Evolutionary conservation across 1,284 basidiomycete species (phyloP).

Genomic region (Ustanciosporium gigantosporum): DNA sequence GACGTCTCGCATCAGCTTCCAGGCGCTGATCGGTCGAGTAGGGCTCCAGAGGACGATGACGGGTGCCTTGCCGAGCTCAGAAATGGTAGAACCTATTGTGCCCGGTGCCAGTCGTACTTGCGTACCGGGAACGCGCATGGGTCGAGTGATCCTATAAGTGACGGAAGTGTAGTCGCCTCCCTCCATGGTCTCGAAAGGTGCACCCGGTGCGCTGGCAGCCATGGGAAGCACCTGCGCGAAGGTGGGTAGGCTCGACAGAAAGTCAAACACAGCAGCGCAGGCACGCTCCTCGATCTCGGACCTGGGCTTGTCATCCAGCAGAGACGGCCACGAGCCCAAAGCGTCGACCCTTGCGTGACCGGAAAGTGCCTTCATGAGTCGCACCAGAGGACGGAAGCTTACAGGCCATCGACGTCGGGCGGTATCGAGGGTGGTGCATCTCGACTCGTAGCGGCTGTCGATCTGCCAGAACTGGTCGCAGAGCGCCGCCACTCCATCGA

Average conservation of each 20-base stretch:
- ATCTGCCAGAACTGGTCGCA: conserved; percentile 77
- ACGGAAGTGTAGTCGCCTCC: conserved; percentile 67
- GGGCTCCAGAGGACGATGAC: conserved; percentile 80
- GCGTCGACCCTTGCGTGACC: conserved; percentile 60
- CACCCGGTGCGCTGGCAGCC: conserved; percentile 66
- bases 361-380: conserved; percentile 76
- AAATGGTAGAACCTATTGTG: conserved; percentile 72
- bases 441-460: conserved; percentile 68
- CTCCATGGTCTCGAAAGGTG: conserved; percentile 72
- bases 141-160: conserved; percentile 70
- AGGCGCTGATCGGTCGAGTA: conserved; percentile 71
- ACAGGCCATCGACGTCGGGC: conserved; percentile 79
- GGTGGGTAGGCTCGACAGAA: conserved; percentile 72
- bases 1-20: conserved; percentile 78
- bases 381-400: conserved; percentile 72
- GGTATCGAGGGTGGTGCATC: conserved; percentile 74
- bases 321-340: conserved; percentile 32
- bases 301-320: conserved; percentile 14
- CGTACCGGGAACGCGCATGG: conserved; percentile 74
- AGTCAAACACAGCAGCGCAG: conserved; percentile 75
- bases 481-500: conserved; percentile 71
- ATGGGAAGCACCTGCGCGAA: conserved; percentile 74
- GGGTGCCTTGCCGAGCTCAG: conserved; percentile 68
- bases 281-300: conserved; percentile 27
- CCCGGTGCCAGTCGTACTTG: conserved; percentile 70